Conservation (phyloP, 2,329 filamentous ascomycete genomes). For the Nothomitra cinnamomea region DNA sequence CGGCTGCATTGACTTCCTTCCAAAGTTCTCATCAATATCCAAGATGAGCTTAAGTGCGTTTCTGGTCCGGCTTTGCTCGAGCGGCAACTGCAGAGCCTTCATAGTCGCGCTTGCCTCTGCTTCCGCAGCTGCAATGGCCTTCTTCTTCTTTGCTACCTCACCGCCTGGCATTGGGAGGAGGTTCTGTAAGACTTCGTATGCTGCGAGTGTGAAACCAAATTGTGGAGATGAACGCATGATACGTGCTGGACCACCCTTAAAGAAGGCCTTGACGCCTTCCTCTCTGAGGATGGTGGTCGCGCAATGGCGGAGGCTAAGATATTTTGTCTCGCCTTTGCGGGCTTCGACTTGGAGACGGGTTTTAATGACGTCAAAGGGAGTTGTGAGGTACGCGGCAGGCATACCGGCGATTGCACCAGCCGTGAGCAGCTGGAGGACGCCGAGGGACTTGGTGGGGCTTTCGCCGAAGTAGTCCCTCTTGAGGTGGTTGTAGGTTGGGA, state of each 20-base stretch:
- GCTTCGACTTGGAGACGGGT: constrained; percentile 94
- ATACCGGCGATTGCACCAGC: constrained; percentile 90
- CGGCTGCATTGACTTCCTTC: constrained; percentile 40
- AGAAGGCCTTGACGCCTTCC: constrained; percentile 92
- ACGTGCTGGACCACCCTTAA: constrained; percentile 93
- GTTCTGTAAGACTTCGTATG: constrained; percentile 81
- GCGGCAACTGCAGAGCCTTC: constrained; percentile 25
- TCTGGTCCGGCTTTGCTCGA: constrained; percentile 55
- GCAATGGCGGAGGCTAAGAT: constrained; percentile 74
- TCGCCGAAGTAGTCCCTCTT: constrained; percentile 93
- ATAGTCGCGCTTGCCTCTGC: background rate
- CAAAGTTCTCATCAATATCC: constrained; percentile 87
- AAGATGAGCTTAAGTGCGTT: constrained; percentile 94
- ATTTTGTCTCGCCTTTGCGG: constrained; percentile 79
- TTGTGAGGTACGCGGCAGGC: constrained; percentile 87
- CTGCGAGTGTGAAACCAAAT: constrained; percentile 92
- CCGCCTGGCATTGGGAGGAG: constrained; percentile 54
- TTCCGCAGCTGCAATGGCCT: constrained; percentile 12
- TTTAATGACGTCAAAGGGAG: constrained; percentile 97
- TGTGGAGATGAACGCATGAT: constrained; percentile 91
- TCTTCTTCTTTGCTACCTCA: constrained; percentile 32
- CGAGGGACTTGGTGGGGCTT: constrained; percentile 68
- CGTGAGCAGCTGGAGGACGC: constrained; percentile 76
- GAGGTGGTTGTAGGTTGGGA: constrained; percentile 87
- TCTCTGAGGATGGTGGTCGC: constrained; percentile 71